Evolutionary conservation across 805 yeast species (phyloP), one percentile per base, ranked within the genome.

Genomic region (Metschnikowia lochheadii): DNA sequence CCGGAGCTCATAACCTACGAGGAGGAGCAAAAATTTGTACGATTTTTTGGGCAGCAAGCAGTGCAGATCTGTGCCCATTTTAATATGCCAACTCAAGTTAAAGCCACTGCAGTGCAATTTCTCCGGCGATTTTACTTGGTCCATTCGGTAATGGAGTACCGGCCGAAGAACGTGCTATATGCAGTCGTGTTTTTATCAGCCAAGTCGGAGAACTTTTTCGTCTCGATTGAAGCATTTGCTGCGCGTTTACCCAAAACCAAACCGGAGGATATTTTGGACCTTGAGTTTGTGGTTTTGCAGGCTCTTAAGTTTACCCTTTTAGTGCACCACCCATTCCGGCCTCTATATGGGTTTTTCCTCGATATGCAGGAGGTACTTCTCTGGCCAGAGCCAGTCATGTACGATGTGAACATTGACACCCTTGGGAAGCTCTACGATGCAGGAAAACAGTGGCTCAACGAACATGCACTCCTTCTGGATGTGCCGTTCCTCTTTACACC

Each of bases 281-380:
- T 89, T 49, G 99, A 94, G 68, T 94, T 89, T 63, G 73, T 76
- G 40, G 77, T 94, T 4, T 69, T 91, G 49, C 88, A 82, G 66
- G 77, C 88, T 8, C 72, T 94, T 59, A 76, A 82, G 52, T 94
- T 94, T 67, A 85, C 96, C 0, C 71, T 94, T 45, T 64, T 84
- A 54, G 92, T 87, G 8, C 98, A 92, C 65, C 97, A 89, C 68
- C 95, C 97, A 2, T 85, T 81, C 67, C 77, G 85, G 54, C 89
- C 98, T 0, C 68, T 94, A n/a, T 94, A 91, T 65, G 99, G 99
- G 20, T 91, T 92, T 64, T 92, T 86, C 67, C 78, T 92, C 43
- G 99, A 94, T 67, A 80, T 91, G 56, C 99, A 94, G 65, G 76
- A 69, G 31, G 70, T 69, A 5, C 60, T 73, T 67, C 49, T 76